Evolutionary conservation across 768 basidiomycete species (phyloP), one percentile per base, ranked within the genome.

Genomic region (Tricholoma flavovirens): DNA sequence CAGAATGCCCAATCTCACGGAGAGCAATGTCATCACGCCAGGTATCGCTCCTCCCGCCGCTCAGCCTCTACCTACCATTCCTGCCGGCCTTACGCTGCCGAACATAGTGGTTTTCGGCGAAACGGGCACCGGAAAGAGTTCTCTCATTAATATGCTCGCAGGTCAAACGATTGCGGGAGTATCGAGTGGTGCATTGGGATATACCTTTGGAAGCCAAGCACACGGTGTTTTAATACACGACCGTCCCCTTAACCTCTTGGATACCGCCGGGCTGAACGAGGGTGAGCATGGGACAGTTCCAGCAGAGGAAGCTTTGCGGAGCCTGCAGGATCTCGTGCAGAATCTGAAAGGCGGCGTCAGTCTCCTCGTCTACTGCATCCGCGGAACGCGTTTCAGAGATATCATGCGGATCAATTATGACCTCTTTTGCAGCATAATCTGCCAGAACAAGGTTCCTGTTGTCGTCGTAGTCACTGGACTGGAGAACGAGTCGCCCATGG

Each of bases 181-280:
- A 21, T 73, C 73, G 2, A 66, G 68, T 49, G 61, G 61, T 46
- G 70, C 67, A 9, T 63, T 60, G 22, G 71, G 73, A 4, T 73
- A 68, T 59, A 76, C 75, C 19, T 72, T 71, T 46, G 51, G 61
- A 11, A 66, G 69, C 53, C 51, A 53, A 45, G 57, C 62, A 7
- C 67, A 72, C 65, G 56, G 62, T 33, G 59, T 72, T 26, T 50
- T 54, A 8, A 60, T 73, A 56, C 54, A 59, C 19, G 67, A 63
- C 43, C 57, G 59, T 29, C 57, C 12, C 0, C 68, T 64, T 50
- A 60, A 53, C 17, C 56, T 73, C 40, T 73, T 71, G 67, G 75
- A 76, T 55, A 76, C 75, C 5, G 62, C 69, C 12, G 75, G 75
- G 9, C 69, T 76, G 14, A 69, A 73, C 55, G 75, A 77, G 58